Base-by-base conservation (phyloP, 192 early-diverging fungal species). In the Linnemannia schmuckeri region DNA sequence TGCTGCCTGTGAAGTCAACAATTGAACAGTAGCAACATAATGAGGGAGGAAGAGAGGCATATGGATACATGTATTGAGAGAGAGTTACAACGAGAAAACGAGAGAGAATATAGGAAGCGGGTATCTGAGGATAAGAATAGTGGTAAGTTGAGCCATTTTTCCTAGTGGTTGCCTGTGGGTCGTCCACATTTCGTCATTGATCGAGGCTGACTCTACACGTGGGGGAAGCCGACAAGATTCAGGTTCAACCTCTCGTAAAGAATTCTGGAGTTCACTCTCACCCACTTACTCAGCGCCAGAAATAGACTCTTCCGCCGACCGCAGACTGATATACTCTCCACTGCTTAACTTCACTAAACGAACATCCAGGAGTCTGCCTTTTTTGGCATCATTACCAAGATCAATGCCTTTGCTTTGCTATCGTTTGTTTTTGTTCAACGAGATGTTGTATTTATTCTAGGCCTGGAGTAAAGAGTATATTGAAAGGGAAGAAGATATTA, bases 401-500 rank as follows among this genome's bases (percentile, higher is more conserved):
- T 52, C 15, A 52, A 20, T 6, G 17, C 47, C 15, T 49, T 49
- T 35, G 27, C 61, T 12, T 33, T 15, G 27, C 27, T 33, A 33
- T 57, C 24, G 30, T 66, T 27, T 33, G 10, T 30, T 37, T 41
- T 72, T 79, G 9, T 55, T 37, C 30, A 54, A 49, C 47, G 46
- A 74, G 27, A 27, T 55, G 10, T 61, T 79, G 8, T 72, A 42
- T 68, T 46, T 80, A 22, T 57, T 72, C 8, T 46, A 47, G 2
- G 47, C 73, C 71, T 79, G 44, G 78, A 8, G 71, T 37, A 6
- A 37, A 3, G 10, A 74, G 8, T 70, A 30, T 66, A 66, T 35
- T 41, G 33, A 81, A 80, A 47, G 73, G 72, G 44, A 82, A 82
- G 78, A 47, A 71, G 70, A 78, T 47, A 70, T 66, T 30, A 73